Base-by-base conservation (phyloP, 441 rosid species). In the Theobroma grandiflorum region DNA sequence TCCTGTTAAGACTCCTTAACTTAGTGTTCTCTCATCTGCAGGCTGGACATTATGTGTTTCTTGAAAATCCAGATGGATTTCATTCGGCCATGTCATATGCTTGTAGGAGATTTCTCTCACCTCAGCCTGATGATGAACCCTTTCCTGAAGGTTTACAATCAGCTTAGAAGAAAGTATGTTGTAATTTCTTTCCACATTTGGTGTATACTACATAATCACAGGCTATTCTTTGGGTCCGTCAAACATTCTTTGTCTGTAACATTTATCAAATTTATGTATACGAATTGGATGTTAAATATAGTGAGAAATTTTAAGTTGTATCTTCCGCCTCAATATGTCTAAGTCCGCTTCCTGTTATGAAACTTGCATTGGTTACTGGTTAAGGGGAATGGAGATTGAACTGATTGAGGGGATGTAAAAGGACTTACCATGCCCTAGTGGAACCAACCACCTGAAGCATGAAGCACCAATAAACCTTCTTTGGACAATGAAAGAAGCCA, bases 21-120 rank as follows among this genome's bases (percentile, higher is more conserved):
- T 20, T 74, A 47, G 53, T 37, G 31, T 40, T 77, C 1, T 63
- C 61, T 70, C 73, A 49, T 76, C 61, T 84, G 86, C 91, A 97
- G 99, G 92, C 86, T 18, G 99, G 98, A 18, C 99, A 97, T 72
- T 97, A 88, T 64, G 94, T 93, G 74, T 97, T 97, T 89, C 90
- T 95, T 64, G 99, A 97, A 80, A 94, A 95, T 63, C 93, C 94
- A 55, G 57, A 57, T 6, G 94, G 86, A 38, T 95, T 95, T 79
- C 99, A 93, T 84, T 85, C 94, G 8, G 98, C 99, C 20, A 76
- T 92, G 80, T 74, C 93, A 31, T 86, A 97, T 63, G 98, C 95
- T 40, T 91, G 98, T 83, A 90, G 97, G 76, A 89, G 81, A 87
- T 90, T 85, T 82, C 86, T 95, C 58, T 85, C 93, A 14, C 88